A percentile compares a stretch with the other conserved stretches of the same genome.
Conservation (phyloP, 2,329 filamentous ascomycete species). For the Phialemonium atrogriseum region DNA sequence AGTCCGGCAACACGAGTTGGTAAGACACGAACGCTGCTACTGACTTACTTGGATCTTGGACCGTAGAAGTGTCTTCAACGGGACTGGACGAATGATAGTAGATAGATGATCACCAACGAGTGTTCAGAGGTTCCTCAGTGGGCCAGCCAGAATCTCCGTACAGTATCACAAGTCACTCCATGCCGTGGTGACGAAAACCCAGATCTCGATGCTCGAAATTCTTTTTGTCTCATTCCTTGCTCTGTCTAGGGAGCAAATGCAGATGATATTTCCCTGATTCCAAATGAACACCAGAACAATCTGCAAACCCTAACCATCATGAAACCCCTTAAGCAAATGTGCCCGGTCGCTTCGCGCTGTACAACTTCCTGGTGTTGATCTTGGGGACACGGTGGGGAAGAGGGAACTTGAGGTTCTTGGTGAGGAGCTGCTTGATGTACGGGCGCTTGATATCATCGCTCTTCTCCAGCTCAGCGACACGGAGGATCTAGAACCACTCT, state of each 20-base stretch:
- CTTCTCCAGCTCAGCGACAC: constrained; percentile 96
- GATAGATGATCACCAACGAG: no score
- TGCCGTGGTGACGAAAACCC: no score
- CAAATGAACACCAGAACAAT: constrained; percentile 53
- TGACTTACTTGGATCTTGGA: no score
- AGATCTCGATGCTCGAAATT: constrained; percentile 22
- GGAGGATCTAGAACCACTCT: constrained; percentile 71
- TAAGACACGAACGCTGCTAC: no score
- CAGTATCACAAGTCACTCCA: no score
- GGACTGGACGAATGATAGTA: no score
- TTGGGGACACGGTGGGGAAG: constrained; percentile 93
- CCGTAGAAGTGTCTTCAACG: no score
- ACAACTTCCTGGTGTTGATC: constrained; percentile 79
- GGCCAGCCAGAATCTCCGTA: no score
- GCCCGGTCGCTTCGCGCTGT: constrained; percentile 84
- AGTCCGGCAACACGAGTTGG: no score
- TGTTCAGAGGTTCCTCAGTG: no score
- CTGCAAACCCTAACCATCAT: constrained; percentile 41
- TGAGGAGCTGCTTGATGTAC: constrained; percentile 98
- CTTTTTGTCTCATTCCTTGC: constrained; percentile 37
- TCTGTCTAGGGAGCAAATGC: constrained; percentile 45
- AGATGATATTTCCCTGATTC: constrained; percentile 52
- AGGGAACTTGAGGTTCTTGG: constrained; percentile 95
- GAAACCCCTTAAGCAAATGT: constrained; percentile 86
- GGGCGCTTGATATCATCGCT: constrained; percentile 89